Percentiles rank a stretch among this genome's conserved stretches.
Conservation (phyloP, 2,329 filamentous ascomycete species). For the Clarireedia hainanense region DNA sequence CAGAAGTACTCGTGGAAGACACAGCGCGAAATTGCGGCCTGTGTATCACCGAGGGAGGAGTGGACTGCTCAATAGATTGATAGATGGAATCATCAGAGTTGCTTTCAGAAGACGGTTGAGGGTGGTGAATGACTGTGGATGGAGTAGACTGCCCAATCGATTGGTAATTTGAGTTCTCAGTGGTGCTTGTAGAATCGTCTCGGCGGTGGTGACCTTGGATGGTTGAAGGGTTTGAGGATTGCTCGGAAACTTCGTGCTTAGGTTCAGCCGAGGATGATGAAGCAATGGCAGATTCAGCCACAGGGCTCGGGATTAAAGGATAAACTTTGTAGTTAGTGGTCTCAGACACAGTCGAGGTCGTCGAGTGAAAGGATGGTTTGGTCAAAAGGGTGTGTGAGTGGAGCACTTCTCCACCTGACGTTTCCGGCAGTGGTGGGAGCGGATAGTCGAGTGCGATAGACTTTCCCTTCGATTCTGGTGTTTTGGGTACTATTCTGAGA, state of each 20-base stretch:
- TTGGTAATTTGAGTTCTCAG: not conserved
- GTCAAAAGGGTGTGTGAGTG: conserved; percentile 25
- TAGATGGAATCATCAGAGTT: conserved; percentile 5
- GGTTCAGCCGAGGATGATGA: conserved; percentile 11
- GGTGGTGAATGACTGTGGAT: conserved; percentile 4
- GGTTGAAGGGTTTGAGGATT: not conserved
- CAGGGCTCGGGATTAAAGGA: conserved; percentile 10
- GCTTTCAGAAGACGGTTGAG: conserved; percentile 2
- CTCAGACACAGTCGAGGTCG: conserved; percentile 27
- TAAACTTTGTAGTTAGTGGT: conserved; percentile 30
- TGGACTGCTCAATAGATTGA: not conserved
- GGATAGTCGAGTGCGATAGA: conserved; percentile 14
- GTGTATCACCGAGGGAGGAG: conserved; percentile 4
- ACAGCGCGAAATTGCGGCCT: conserved; percentile 4
- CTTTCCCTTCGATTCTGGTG: conserved; percentile 28
- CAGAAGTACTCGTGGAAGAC: conserved; percentile 3
- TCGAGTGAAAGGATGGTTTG: conserved; percentile 29
- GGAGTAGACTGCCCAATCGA: conserved; percentile 1
- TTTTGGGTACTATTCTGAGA: conserved; percentile 30
- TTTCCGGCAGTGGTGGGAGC: conserved; percentile 23
- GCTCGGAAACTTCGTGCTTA: conserved; percentile 7
- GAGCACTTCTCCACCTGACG: conserved; percentile 16
- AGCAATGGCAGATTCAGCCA: conserved; percentile 17
- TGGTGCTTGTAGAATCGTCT: not conserved
- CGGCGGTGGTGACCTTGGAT: not conserved